Percentiles rank a stretch among this genome's conserved stretches.
Conservation (phyloP, 83 land plant species). For the Larix sibirica region DNA sequence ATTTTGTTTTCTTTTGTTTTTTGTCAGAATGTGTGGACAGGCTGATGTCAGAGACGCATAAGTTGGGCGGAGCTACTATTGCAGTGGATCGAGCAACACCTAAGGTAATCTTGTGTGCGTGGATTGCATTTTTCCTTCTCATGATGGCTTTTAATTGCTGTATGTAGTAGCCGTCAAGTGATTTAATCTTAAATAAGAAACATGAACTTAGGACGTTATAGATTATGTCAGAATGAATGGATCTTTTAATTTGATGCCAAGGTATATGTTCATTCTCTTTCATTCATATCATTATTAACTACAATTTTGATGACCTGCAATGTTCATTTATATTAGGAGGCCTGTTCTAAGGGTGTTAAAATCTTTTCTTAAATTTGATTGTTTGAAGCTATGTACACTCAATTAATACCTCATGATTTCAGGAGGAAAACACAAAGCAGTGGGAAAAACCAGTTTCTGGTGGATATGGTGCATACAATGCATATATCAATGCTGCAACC, state of each 20-base stretch:
- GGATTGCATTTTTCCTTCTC: no score
- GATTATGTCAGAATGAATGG: background rate
- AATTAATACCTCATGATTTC: background rate
- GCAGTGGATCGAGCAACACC: slow-evolving; percentile 99
- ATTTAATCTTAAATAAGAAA: background rate
- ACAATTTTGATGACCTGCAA: background rate
- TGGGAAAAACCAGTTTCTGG: slow-evolving; percentile 28
- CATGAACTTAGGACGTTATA: background rate
- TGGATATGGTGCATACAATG: slow-evolving; percentile 90
- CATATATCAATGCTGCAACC: slow-evolving; percentile 82
- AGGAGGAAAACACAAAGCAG: slow-evolving; percentile 28
- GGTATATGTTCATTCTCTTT: background rate
- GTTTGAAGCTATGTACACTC: background rate
- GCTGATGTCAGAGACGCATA: slow-evolving; percentile 89
- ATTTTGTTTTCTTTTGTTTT: slow-evolving; percentile 1
- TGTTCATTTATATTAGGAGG: background rate
- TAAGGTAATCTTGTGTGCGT: slow-evolving; percentile 45
- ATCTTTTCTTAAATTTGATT: background rate
- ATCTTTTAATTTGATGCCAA: background rate
- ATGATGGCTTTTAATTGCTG: background rate
- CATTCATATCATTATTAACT: no score
- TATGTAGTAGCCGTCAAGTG: background rate
- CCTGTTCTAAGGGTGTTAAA: background rate
- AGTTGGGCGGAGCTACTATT: slow-evolving; percentile 85
- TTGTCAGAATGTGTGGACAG: slow-evolving; percentile 90